Base-by-base conservation (phyloP, 768 basidiomycete species). In the Cystoderma amianthinum region DNA sequence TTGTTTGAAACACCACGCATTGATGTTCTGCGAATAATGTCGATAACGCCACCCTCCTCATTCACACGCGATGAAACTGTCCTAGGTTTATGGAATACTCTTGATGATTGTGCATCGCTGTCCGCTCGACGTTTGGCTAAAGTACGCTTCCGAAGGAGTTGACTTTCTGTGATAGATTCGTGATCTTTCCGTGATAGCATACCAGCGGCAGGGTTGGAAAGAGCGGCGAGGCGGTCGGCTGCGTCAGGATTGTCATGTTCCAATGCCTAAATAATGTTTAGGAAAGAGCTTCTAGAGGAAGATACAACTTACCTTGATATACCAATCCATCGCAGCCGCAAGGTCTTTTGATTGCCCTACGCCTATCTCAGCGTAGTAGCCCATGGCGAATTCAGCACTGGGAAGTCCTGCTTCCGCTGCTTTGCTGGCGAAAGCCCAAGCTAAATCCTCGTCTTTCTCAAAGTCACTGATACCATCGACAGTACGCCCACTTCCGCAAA, bases 341-440 rank as follows among this genome's bases (percentile, higher is more conserved):
- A 87, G 41, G 52, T 85, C 75, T 53, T 74, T 78, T 9, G 56
- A 37, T 0, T 82, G 78, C 0, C 91, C 93, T 4, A 98, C 85
- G 1, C 95, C 95, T 1, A 96, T 86, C 59, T 97, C 94, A 28
- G 72, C 72, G 56, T 95, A 98, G 57, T 97, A 97, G 1, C 94
- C 95, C 78, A 96, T 83, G 1, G 93, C 95, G 57, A 97, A 97
- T 58, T 93, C 87, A 0, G 90, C 95, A 42, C 75, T 82, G 1
- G 87, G 71, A 33, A 95, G 64, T 0, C 81, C 85, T 50, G 82
- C 85, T 36, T 65, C 57, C 0, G 85, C 83, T 0, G 87, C 85
- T 62, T 95, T 94, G 48, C 89, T 82, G 0, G 95, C 95, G 62
- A 95, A 98, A 0, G 82, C 85, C 48, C 77, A 78, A 2, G 95